A percentile compares a stretch with the other conserved stretches of the same genome.
Evolutionary conservation across 805 yeast genomes (phyloP).

Genomic region (Peterozyma toletana): DNA sequence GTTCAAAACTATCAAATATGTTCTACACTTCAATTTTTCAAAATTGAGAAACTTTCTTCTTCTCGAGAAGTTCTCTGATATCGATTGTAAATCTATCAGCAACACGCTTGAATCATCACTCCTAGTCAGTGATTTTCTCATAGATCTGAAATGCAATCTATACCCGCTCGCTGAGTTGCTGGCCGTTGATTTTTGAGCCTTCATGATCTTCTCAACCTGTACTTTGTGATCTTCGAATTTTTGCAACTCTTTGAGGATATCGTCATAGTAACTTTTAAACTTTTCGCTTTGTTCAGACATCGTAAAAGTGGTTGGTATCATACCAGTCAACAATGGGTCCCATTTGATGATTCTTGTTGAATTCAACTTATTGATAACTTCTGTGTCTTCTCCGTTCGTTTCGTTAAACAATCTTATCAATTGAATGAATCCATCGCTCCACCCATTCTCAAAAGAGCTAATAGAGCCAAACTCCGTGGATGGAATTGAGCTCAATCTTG

Average conservation of each 20-base stretch:
- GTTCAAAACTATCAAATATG: slow-evolving; percentile 37
- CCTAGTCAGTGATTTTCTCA: slow-evolving; percentile 3
- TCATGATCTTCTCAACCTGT: not conserved
- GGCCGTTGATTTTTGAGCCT: not conserved
- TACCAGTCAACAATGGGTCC: slow-evolving; percentile 25
- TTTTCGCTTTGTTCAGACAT: slow-evolving; percentile 30
- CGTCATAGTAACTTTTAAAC: slow-evolving; percentile 28
- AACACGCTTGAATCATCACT: not conserved
- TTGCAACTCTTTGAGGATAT: not conserved
- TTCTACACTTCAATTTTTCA: slow-evolving; percentile 37
- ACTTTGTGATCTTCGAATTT: not conserved
- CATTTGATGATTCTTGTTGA: slow-evolving; percentile 30
- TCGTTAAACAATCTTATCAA: slow-evolving; percentile 9
- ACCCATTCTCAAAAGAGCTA: slow-evolving; percentile 78
- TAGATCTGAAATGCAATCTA: not conserved
- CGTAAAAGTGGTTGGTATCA: slow-evolving; percentile 18
- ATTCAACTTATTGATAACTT: slow-evolving; percentile 16
- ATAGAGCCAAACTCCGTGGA: slow-evolving; percentile 52
- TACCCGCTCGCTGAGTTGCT: not conserved
- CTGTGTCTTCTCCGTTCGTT: slow-evolving; percentile 11
- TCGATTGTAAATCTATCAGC: slow-evolving; percentile 24
- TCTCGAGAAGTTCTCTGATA: slow-evolving; percentile 30
- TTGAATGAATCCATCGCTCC: slow-evolving; percentile 35
- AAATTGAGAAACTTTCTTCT: slow-evolving; percentile 34
- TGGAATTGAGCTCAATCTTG: slow-evolving; percentile 77